Conservation (phyloP, 179 eudicot genomes). For the Nepenthes alata region DNA sequence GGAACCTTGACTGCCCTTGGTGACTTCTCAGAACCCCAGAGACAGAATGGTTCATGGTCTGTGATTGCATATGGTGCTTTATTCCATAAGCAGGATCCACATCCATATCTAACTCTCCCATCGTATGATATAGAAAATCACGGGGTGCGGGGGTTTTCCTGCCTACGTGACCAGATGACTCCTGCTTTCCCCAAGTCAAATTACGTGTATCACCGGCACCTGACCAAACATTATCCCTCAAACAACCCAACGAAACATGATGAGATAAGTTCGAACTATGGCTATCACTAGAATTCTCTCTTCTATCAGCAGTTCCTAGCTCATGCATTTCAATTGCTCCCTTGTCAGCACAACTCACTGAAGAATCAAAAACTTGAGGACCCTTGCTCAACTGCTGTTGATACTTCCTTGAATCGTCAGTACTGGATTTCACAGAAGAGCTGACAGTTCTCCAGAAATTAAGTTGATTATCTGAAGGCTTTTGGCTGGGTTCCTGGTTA, state of each 20-base stretch:
- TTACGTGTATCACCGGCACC: constrained; percentile 36
- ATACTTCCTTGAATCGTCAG: constrained; percentile 26
- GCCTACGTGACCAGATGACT: constrained; percentile 27
- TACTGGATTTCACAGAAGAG: constrained; percentile 14
- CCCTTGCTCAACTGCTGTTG: constrained; percentile 23
- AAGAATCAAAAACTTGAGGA: constrained; percentile 34
- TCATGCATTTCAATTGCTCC: constrained; percentile 34
- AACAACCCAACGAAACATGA: constrained; percentile 27
- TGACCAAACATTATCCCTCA: constrained; percentile 33
- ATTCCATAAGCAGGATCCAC: constrained; percentile 27
- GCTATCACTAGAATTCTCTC: constrained; percentile 48
- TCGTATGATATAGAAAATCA: constrained; percentile 82
- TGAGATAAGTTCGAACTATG: constrained; percentile 37
- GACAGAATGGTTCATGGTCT: constrained; percentile 15
- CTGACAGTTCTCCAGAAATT: constrained; percentile 23
- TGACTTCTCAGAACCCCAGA: constrained; percentile 11
- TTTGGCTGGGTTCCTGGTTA: constrained; percentile 22
- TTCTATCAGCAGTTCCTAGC: constrained; percentile 31
- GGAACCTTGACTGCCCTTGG: constrained; percentile 27
- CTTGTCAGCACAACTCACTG: constrained; percentile 23
- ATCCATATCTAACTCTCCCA: constrained; percentile 74
- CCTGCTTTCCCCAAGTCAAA: constrained; percentile 35
- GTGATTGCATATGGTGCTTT: constrained; percentile 24
- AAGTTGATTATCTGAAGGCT: constrained; percentile 22
- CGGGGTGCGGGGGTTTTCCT: constrained; percentile 30